These are phyloP conservation scores for Claviceps sp. DNA, from an alignment of 2,329 filamentous ascomycete species.

Conservation along the genomic window DNA sequence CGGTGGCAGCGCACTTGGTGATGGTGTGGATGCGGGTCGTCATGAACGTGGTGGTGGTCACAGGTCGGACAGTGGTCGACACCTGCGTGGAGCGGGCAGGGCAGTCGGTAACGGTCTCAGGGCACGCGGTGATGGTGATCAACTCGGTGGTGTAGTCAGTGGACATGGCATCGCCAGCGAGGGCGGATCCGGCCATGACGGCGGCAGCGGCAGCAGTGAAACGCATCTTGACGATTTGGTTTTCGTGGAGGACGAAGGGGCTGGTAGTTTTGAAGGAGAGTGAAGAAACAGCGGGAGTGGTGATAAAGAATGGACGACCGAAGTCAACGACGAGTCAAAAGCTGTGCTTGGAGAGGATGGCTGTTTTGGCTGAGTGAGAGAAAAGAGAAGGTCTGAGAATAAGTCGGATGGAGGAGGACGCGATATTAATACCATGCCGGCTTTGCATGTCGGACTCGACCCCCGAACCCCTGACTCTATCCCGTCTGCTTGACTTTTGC, in stretches of 20 bases:
- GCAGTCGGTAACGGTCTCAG: slow-evolving; percentile 48
- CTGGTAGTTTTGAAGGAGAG: not conserved
- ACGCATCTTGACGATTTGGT: slow-evolving; percentile 43
- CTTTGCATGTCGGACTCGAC: not conserved
- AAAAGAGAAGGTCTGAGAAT: slow-evolving; percentile 13
- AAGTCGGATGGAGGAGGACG: slow-evolving; percentile 19
- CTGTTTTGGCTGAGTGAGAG: slow-evolving; percentile 29
- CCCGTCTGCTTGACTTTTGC: not conserved
- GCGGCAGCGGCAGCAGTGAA: slow-evolving; percentile 32
- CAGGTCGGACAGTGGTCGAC: slow-evolving; percentile 24
- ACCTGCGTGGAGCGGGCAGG: slow-evolving; percentile 28
- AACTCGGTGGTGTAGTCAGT: slow-evolving; percentile 45
- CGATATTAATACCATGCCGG: slow-evolving; percentile 31
- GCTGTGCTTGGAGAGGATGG: slow-evolving; percentile 22
- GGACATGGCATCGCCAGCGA: slow-evolving; percentile 15
- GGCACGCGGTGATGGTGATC: slow-evolving; percentile 49
- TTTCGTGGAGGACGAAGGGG: slow-evolving; percentile 18
- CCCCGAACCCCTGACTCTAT: not conserved
- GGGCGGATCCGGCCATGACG: slow-evolving; percentile 27
- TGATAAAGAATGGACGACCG: slow-evolving; percentile 44
- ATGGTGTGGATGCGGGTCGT: slow-evolving; percentile 45
- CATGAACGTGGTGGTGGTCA: slow-evolving; percentile 42
- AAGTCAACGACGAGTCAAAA: slow-evolving; percentile 34
- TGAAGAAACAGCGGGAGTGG: slow-evolving; percentile 17
- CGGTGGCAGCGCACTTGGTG: slow-evolving; percentile 45